phyloP scores from a whole-genome alignment of 495 filamentous ascomycete species.

The Penicillium odoratum region DNA sequence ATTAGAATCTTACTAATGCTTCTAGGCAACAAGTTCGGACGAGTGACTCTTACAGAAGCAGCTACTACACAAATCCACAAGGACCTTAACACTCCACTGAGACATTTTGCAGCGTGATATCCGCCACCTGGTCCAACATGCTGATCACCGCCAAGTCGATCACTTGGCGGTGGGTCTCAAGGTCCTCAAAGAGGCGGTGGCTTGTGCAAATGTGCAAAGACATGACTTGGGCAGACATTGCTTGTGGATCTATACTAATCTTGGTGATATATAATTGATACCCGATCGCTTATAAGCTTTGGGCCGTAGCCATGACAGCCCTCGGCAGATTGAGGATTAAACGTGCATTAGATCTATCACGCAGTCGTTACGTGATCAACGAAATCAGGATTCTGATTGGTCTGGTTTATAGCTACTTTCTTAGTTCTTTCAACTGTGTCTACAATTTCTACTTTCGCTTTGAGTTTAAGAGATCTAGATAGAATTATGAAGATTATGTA shows the following conservation, averaged over 20 bases:
- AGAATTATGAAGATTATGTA: no score
- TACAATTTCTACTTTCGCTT: neutral
- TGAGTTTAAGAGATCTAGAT: no score
- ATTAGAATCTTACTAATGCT: neutral
- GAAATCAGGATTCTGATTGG: neutral
- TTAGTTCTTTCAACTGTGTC: neutral
- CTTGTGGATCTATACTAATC: neutral
- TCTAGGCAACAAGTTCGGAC: no score
- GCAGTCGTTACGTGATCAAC: neutral
- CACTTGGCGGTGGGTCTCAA: slow-evolving; percentile 1
- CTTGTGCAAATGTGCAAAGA: neutral
- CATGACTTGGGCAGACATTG: neutral
- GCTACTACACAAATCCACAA: no score
- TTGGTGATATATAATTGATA: neutral
- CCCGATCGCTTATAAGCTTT: neutral
- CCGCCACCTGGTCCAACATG: neutral
- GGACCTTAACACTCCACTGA: neutral
- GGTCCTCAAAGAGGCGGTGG: neutral
- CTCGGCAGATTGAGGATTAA: neutral
- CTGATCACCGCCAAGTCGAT: neutral
- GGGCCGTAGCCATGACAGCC: neutral
- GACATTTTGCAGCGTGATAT: slow-evolving; percentile 1
- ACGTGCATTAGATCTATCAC: neutral
- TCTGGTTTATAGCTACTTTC: neutral
- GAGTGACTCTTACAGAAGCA: neutral